Conservation (phyloP, 2,329 filamentous ascomycete genomes). For the Ceratocystis harringtonii region DNA sequence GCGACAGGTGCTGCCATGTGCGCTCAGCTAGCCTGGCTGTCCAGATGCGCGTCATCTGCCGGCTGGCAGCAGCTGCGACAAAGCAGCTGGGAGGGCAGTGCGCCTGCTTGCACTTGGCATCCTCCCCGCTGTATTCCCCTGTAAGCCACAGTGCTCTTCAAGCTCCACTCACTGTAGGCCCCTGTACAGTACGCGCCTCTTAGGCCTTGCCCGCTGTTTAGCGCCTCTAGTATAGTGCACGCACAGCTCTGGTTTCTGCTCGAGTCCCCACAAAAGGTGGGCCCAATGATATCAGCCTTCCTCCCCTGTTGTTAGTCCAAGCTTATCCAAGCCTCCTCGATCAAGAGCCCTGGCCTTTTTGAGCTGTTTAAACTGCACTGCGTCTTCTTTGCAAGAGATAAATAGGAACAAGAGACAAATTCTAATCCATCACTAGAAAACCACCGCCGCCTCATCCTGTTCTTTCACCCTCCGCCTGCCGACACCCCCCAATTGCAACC, state of each 20-base stretch:
- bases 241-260: neutral
- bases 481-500: neutral
- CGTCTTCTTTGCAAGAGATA: neutral
- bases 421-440: neutral
- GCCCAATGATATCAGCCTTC: conserved; percentile 1
- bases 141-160: no score
- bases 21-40: neutral
- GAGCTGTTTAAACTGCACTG: neutral
- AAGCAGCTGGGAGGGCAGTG: neutral
- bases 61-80: neutral
- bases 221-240: no score
- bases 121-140: no score
- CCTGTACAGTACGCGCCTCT: no score
- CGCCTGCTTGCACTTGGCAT: neutral
- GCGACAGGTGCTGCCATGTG: neutral
- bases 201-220: no score
- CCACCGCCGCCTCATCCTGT: neutral
- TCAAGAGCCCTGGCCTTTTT: neutral
- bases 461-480: neutral
- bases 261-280: neutral
- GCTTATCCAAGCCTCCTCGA: neutral
- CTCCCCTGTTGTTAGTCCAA: neutral
- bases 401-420: neutral
- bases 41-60: neutral
- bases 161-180: no score